Conservation (phyloP, 306 rosid genomes). For the Cucumis hystrix region DNA sequence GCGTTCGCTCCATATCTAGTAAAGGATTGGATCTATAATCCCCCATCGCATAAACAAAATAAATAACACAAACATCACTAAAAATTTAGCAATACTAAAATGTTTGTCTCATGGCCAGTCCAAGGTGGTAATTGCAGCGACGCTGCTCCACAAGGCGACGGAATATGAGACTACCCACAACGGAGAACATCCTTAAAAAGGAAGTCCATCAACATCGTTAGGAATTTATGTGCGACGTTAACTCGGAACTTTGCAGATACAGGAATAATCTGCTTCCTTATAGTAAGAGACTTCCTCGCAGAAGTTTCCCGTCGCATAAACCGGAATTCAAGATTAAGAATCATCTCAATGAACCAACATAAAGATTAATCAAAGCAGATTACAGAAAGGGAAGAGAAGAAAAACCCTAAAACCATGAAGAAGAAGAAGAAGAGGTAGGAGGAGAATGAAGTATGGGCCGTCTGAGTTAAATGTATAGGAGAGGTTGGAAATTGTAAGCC, state of each 20-base stretch:
- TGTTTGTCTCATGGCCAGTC: conserved; percentile 61
- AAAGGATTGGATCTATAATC: conserved; percentile 23
- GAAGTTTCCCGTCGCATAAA: conserved; percentile 35
- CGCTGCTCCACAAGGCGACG: conserved; percentile 53
- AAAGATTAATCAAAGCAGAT: neutral
- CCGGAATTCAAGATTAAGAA: neutral
- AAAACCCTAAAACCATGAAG: neutral
- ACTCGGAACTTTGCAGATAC: conserved; percentile 46
- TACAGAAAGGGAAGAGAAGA: neutral
- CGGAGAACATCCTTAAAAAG: conserved; percentile 24
- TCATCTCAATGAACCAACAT: neutral
- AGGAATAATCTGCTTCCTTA: conserved; percentile 22
- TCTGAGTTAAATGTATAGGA: neutral
- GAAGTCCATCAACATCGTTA: conserved; percentile 27
- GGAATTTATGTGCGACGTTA: conserved; percentile 26
- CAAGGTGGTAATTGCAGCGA: conserved; percentile 43
- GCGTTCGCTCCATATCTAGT: conserved; percentile 31
- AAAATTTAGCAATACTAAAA: neutral
- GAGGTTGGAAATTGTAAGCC: neutral
- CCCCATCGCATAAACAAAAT: conserved; percentile 19
- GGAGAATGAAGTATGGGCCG: neutral
- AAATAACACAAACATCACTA: neutral
- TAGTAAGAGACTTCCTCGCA: conserved; percentile 19
- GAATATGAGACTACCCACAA: conserved; percentile 42
- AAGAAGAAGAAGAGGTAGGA: neutral